phyloP scores from a whole-genome alignment of 345 rosid species.

The Pseudoturritis turrita region DNA sequence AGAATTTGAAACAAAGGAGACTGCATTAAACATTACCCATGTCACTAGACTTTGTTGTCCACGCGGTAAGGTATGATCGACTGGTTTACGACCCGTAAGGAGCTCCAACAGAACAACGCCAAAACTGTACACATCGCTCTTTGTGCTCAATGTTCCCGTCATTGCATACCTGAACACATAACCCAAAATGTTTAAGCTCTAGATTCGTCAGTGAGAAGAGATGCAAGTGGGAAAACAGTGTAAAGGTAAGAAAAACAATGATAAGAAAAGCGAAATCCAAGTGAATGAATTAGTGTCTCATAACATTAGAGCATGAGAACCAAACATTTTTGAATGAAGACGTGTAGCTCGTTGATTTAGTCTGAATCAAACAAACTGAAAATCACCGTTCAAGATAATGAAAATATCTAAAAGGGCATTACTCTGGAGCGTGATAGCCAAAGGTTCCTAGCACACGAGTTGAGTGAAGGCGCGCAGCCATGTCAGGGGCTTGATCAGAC shows the following conservation, averaged over 20 bases:
- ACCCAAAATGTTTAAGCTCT: neutral
- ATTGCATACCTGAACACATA: conserved; percentile 58
- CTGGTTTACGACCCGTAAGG: conserved; percentile 77
- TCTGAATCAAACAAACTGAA: neutral
- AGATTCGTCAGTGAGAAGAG: neutral
- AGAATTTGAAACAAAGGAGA: neutral
- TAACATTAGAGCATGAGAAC: neutral
- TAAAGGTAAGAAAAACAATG: neutral
- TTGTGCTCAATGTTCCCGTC: conserved; percentile 73
- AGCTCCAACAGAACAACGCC: conserved; percentile 82
- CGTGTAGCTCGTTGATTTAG: neutral
- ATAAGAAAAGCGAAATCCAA: neutral
- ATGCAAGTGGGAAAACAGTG: neutral
- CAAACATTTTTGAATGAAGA: neutral
- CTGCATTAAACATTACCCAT: conserved; percentile 47
- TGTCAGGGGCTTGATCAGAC: conserved; percentile 91
- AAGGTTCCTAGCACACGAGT: conserved; percentile 95
- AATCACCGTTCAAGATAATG: neutral
- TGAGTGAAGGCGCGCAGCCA: conserved; percentile 88
- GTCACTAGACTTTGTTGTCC: conserved; percentile 83
- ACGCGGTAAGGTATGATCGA: conserved; percentile 81
- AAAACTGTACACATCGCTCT: conserved; percentile 82
- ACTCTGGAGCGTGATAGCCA: conserved; percentile 99
- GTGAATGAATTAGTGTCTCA: neutral
- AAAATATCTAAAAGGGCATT: conserved; percentile 28